Evolutionary conservation across 1,284 basidiomycete species (phyloP).

Genomic region (Ganoderma lingzhi): DNA sequence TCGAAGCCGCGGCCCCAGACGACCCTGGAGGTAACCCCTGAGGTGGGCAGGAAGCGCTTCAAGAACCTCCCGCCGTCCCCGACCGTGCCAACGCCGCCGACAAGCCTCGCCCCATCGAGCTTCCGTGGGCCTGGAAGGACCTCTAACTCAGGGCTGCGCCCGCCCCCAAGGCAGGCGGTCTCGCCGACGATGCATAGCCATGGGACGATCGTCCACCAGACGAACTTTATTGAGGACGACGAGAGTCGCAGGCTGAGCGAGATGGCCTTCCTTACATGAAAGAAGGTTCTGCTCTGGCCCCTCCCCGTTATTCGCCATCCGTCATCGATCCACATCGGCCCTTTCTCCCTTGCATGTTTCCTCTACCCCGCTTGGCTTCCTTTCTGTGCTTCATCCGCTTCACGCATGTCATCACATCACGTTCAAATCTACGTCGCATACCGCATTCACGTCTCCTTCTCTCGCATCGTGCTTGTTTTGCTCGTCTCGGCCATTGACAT

Average conservation of each 20-base stretch:
- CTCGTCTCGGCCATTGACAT: constrained; percentile 1
- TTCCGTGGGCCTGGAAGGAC: not conserved
- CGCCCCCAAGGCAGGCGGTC: constrained; percentile 50
- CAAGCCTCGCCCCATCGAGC: not conserved
- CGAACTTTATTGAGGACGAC: constrained; percentile 64
- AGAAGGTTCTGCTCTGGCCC: not conserved
- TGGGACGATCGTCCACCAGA: constrained; percentile 60
- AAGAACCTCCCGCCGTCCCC: constrained; percentile 28
- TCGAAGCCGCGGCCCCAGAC: constrained; percentile 33
- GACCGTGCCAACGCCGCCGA: constrained; percentile 9
- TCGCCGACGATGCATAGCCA: constrained; percentile 64
- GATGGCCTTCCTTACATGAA: constrained; percentile 65
- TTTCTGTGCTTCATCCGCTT: not conserved
- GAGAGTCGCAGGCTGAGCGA: constrained; percentile 73
- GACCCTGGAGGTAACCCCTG: constrained; percentile 16
- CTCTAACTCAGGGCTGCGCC: constrained; percentile 27
- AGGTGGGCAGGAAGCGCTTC: constrained; percentile 16
- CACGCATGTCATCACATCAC: not conserved
- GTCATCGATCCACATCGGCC: not conserved
- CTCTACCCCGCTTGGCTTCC: no score
- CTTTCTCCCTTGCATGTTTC: not conserved
- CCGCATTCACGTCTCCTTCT: not conserved
- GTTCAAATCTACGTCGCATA: not conserved
- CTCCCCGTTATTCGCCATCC: not conserved
- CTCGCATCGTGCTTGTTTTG: constrained; percentile 4